Conservation (phyloP, 164 flowering plant genomes). For the Amborella trichopoda region DNA sequence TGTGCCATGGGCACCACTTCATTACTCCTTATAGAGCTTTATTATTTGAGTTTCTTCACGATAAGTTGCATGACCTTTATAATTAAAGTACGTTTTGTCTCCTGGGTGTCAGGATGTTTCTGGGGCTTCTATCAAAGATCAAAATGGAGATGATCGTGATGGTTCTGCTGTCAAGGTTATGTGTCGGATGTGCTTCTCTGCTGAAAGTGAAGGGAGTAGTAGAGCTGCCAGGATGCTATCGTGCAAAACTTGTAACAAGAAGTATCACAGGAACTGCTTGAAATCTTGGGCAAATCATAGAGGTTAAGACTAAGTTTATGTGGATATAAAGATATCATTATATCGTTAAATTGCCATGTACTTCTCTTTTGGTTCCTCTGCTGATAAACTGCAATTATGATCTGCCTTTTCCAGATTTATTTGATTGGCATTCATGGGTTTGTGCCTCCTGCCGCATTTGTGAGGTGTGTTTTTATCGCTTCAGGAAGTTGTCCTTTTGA, state of each 20-base stretch:
- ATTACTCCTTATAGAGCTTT: too few species aligned
- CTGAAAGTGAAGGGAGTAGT: constrained; percentile 83
- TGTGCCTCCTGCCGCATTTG: constrained; percentile 92
- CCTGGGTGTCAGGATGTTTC: constrained; percentile 12
- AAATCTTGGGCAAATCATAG: constrained; percentile 79
- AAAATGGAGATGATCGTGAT: constrained; percentile 22
- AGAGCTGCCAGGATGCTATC: constrained; percentile 82
- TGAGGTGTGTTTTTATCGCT: constrained; percentile 69
- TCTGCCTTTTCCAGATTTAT: constrained; percentile 51
- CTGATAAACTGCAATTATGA: constrained; percentile 2
- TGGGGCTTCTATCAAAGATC: constrained; percentile 9
- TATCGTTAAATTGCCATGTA: neutral
- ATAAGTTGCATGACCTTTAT: too few species aligned
- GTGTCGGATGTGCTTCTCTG: constrained; percentile 79
- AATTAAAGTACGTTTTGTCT: neutral
- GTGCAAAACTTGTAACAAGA: constrained; percentile 81
- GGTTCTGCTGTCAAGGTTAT: constrained; percentile 44
- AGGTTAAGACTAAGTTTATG: constrained; percentile 32
- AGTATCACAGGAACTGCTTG: constrained; percentile 84
- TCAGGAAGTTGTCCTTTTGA: too few species aligned
- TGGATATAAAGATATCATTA: neutral
- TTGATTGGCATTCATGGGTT: constrained; percentile 95
- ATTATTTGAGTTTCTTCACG: too few species aligned
- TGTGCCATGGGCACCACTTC: too few species aligned
- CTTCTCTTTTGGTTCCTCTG: neutral